Percentiles rank a stretch among this genome's conserved stretches.
Conservation (phyloP, 179 eudicot species). For the Silene noctiflora region DNA sequence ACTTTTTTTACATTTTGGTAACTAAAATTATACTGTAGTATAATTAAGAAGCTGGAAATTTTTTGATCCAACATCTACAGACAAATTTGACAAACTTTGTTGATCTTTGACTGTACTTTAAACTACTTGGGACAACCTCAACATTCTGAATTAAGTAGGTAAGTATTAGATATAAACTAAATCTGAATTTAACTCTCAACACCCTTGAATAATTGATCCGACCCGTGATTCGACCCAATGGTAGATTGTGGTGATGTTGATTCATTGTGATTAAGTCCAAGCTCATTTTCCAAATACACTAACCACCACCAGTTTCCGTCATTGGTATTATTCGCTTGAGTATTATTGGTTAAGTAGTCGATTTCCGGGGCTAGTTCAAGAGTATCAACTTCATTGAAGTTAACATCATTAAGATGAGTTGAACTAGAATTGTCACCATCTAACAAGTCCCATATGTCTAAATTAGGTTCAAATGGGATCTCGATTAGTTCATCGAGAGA, state of each 20-base stretch:
- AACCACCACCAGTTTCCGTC: constrained; percentile 45
- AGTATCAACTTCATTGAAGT: constrained; percentile 23
- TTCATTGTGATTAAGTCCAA: constrained; percentile 40
- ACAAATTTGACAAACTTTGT: constrained; percentile 15
- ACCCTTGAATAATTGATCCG: constrained; percentile 7
- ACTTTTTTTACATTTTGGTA: constrained; percentile 1
- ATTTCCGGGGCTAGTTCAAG: constrained; percentile 5
- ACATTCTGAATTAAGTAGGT: constrained; percentile 25
- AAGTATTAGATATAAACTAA: constrained; percentile 4
- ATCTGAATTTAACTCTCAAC: not conserved
- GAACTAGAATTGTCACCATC: constrained; percentile 28
- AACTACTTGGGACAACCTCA: constrained; percentile 1
- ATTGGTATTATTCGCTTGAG: not conserved
- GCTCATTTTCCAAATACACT: constrained; percentile 62
- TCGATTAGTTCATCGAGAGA: constrained; percentile 32
- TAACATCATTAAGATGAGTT: constrained; percentile 22
- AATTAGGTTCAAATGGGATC: constrained; percentile 44
- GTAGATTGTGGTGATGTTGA: constrained; percentile 15
- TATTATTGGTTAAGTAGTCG: constrained; percentile 10
- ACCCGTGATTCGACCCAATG: constrained; percentile 6
- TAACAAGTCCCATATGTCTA: constrained; percentile 52
- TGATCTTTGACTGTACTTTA: constrained; percentile 24
- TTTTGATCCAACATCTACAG: constrained; percentile 30
- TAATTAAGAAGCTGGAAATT: constrained; percentile 19
- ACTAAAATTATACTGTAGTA: not conserved